These are phyloP conservation scores for Diplogelasinospora grovesii DNA, from an alignment of 495 filamentous ascomycete genomes.

Conservation along the genomic window DNA sequence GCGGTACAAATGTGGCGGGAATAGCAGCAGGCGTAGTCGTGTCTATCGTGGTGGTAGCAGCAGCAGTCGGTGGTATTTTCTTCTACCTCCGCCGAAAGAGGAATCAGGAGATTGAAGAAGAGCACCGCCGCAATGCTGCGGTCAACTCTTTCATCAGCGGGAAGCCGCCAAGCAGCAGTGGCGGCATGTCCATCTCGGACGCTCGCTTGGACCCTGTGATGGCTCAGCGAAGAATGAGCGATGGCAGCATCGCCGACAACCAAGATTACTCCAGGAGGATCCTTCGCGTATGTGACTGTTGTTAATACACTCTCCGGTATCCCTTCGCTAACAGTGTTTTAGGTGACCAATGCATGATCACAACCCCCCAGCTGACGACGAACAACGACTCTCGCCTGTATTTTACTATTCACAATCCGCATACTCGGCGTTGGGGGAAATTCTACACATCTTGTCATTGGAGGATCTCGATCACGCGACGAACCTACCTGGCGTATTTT, in stretches of 20 bases:
- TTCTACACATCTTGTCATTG: conserved; percentile 36
- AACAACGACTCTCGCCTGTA: conserved; percentile 44
- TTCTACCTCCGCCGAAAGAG: conserved; percentile 70
- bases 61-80: conserved; percentile 59
- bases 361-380: conserved; percentile 32
- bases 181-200: conserved; percentile 62
- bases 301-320: neutral
- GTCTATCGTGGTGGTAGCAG: conserved; percentile 64
- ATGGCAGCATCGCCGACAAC: conserved; percentile 96
- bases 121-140: conserved; percentile 68
- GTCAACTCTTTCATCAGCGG: conserved; percentile 60
- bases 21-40: conserved; percentile 88
- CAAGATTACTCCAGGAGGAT: conserved; percentile 95
- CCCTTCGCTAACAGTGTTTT: conserved; percentile 17
- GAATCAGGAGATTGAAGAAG: conserved; percentile 67
- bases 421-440: conserved; percentile 46
- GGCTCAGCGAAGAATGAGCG: conserved; percentile 81
- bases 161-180: conserved; percentile 50
- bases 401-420: conserved; percentile 39
- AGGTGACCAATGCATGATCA: conserved; percentile 54
- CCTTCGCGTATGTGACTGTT: conserved; percentile 61
- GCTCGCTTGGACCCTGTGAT: conserved; percentile 85
- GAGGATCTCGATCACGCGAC: conserved; percentile 35
- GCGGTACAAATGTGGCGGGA: conserved; percentile 45
- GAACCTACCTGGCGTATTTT: conserved; percentile 31